A percentile compares a stretch with the other conserved stretches of the same genome.
phyloP scores from a whole-genome alignment of 2,329 filamentous ascomycete species.

The Botrytis tulipae region DNA sequence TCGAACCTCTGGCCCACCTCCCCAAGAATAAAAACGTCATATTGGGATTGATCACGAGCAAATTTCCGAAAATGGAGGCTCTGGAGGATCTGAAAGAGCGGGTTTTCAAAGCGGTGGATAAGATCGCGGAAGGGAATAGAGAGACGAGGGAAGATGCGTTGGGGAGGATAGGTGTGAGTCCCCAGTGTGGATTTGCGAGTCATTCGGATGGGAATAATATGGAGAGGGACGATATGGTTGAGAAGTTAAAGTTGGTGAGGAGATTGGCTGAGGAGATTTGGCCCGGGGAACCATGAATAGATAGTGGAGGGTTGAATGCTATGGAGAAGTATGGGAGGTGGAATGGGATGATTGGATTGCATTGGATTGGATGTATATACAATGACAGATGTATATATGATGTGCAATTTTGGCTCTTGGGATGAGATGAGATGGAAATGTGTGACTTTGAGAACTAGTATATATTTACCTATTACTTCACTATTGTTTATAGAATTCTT shows the following conservation, averaged over 20 bases:
- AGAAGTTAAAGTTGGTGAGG: conserved; percentile 69
- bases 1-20: conserved; percentile 61
- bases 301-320: neutral
- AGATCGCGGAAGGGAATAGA: conserved; percentile 65
- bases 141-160: conserved; percentile 66
- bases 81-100: conserved; percentile 52
- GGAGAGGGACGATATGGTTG: conserved; percentile 67
- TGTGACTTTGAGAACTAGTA: neutral
- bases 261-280: conserved; percentile 72
- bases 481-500: neutral
- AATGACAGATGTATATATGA: neutral
- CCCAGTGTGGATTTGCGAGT: conserved; percentile 63
- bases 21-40: conserved; percentile 63
- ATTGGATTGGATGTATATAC: neutral
- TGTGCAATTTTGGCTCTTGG: neutral
- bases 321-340: too few relatives aligned
- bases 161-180: conserved; percentile 64
- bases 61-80: conserved; percentile 56
- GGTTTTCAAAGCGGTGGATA: conserved; percentile 61
- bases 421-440: neutral
- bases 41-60: conserved; percentile 62
- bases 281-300: conserved; percentile 40
- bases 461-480: neutral
- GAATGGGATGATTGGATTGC: neutral
- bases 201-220: conserved; percentile 59